Percentiles rank a stretch among this genome's conserved stretches.
These are phyloP conservation scores for Rhizophlyctis rosea DNA, from an alignment of 192 early-diverging fungal genomes.

Conservation along the genomic window DNA sequence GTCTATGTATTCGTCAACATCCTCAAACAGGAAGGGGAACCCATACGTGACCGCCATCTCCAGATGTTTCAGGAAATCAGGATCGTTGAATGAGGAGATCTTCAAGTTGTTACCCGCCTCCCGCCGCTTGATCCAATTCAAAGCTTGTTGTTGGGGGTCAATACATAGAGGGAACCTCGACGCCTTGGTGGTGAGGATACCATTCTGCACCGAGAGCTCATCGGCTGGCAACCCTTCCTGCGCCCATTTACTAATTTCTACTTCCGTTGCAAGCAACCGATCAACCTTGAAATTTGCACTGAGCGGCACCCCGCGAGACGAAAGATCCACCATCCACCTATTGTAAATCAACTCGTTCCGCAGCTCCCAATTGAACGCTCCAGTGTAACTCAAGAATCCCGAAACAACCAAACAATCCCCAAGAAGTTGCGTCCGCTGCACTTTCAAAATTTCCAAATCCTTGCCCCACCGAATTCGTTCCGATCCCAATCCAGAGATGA, in stretches of 20 bases:
- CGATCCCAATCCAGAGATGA: conserved; percentile 58
- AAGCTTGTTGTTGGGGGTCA: conserved; percentile 61
- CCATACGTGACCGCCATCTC: conserved; percentile 65
- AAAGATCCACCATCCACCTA: conserved; percentile 50
- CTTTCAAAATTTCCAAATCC: conserved; percentile 51
- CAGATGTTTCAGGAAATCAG: conserved; percentile 61
- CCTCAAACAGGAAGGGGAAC: conserved; percentile 63
- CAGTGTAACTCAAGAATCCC: conserved; percentile 59
- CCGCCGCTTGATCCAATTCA: conserved; percentile 59
- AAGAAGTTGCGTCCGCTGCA: conserved; percentile 52
- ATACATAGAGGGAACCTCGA: conserved; percentile 62
- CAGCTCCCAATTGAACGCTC: conserved; percentile 63
- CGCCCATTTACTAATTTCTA: conserved; percentile 58
- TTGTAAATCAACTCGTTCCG: conserved; percentile 59
- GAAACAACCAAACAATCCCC: conserved; percentile 60
- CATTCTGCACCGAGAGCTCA: conserved; percentile 62
- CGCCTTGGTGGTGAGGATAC: conserved; percentile 58
- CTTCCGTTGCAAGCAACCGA: conserved; percentile 50
- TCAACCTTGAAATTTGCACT: conserved; percentile 50
- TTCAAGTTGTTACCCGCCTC: conserved; percentile 57
- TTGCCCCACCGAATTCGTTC: conserved; percentile 60
- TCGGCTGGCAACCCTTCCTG: conserved; percentile 61
- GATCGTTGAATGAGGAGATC: conserved; percentile 55
- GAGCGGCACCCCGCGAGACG: conserved; percentile 40
- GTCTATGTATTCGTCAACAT: conserved; percentile 65